Evolutionary conservation across 108 stramenopile species (phyloP), one percentile per base, ranked within the genome.

Genomic region (Discostella stelligeroides): DNA sequence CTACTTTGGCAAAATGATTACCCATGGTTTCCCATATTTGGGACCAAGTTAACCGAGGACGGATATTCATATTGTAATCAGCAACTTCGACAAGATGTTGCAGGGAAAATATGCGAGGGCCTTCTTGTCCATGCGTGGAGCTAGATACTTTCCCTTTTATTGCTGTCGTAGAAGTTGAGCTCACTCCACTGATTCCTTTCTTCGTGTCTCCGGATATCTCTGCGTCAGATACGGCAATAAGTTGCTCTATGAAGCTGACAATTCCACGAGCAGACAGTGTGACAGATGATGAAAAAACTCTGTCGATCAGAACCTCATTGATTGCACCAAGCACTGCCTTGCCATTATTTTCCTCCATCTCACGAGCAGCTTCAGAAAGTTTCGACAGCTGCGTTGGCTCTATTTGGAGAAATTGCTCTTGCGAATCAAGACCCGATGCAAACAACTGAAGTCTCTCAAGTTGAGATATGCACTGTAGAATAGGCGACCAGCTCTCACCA

Each of bases 41-140:
- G 24, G 95, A 85, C 98, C 98, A 99, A 3, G 93, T 96, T 29
- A 99, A 58, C 23, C 98, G 84, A 23, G 97, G 92, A 24, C 99
- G 85, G 6, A 75, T 78, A 63, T 94, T 81, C 97, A 99, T 97
- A 88, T 99, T 99, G 71, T 84, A 97, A 68, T 98, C 98, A 15
- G 99, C 98, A 39, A 98, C 98, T 70, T 99, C 99, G 14, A 99
- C 99, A 24, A 99, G 86, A 63, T 91, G 76, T 72, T 98, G 98
- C 66, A 99, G 81, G 37, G 92, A 96, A 72, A 96, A 99, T 30
- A 98, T 88, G 18, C 98, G 90, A 2, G 97, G 97, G 28, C 88
- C 84, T 42, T 88, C 86, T 34, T 68, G 61, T 24, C 85, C 83
- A 60, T 86, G 85, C 10, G 68, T 66, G 5, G 88, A 86, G 28